Percentiles rank a stretch among this genome's conserved stretches.
Conservation (phyloP, 306 rosid genomes). For the Arachis hypogaea region DNA sequence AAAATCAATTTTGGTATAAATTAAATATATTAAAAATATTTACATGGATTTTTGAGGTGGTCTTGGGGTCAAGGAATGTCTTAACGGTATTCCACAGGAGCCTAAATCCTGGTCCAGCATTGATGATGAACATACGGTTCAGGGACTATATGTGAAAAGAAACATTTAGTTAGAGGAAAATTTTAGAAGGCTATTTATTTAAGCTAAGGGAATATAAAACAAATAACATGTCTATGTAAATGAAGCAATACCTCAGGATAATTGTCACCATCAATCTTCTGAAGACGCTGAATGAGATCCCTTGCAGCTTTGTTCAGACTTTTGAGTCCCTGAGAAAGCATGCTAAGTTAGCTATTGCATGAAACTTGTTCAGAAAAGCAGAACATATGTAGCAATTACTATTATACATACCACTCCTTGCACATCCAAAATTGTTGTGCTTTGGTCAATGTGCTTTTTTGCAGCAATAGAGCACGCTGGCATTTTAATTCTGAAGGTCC, state of each 20-base stretch:
- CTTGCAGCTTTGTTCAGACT: slow-evolving; percentile 87
- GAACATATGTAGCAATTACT: neutral
- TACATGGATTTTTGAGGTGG: slow-evolving; percentile 90
- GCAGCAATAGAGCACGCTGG: slow-evolving; percentile 94
- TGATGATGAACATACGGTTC: slow-evolving; percentile 97
- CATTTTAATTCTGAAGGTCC: slow-evolving; percentile 76
- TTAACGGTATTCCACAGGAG: slow-evolving; percentile 91
- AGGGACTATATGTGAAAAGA: slow-evolving; percentile 52
- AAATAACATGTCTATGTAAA: slow-evolving; percentile 2
- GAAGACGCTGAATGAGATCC: slow-evolving; percentile 82
- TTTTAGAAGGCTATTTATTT: slow-evolving; percentile 18
- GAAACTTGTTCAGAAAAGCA: slow-evolving; percentile 11
- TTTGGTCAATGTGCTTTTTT: slow-evolving; percentile 89
- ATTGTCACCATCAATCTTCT: slow-evolving; percentile 95
- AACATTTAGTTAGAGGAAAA: slow-evolving; percentile 27
- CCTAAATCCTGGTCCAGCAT: slow-evolving; percentile 99
- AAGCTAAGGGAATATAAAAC: neutral
- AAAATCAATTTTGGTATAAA: neutral
- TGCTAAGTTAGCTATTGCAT: slow-evolving; percentile 7
- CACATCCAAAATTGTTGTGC: slow-evolving; percentile 97
- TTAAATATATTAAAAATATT: slow-evolving; percentile 29
- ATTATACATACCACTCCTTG: slow-evolving; percentile 84
- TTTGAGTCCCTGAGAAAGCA: slow-evolving; percentile 69
- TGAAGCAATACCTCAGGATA: slow-evolving; percentile 80
- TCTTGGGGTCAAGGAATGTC: slow-evolving; percentile 95